Base-by-base conservation (phyloP, 805 yeast species). In the Candida tallmaniae region DNA sequence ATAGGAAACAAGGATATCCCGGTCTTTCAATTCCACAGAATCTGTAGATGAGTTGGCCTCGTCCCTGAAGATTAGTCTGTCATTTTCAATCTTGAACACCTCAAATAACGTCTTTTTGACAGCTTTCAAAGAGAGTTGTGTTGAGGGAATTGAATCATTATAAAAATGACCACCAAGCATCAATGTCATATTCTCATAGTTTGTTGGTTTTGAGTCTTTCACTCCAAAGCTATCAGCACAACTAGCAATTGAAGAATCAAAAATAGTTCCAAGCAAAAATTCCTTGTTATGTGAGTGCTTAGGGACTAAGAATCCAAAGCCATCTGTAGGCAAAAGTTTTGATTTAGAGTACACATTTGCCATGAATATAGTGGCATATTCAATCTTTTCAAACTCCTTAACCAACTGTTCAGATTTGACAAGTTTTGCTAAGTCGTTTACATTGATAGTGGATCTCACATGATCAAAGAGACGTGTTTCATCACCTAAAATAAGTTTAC, bases 231-330 rank as follows among this genome's bases (percentile, higher is more conserved):
- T 17, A 9, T 37, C n/a, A 8, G 32, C 23, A 32, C 77, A 73
- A 44, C 74, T 71, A 49, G 84, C 93, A 15, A 86, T 75, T 35
- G 86, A 87, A 1, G 96, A 85, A 56, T 90, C 97, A 59, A 82
- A 90, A 13, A 93, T 87, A 5, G 87, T 86, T 3, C 98, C 98
- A 20, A 90, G 63, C 11, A 88, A 59, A 13, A 73, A 65, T 31
- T 76, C 78, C 3, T 71, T 66, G 43, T 80, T 78, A 5, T 45
- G 31, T 40, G 68, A 65, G 6, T 48, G 35, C 35, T 51, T 50
- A 2, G 98, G 98, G 7, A 89, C 83, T 30, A 90, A 68, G 47
- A 83, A 86, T 2, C 98, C 98, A 68, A 90, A 90, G 24, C 97
- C 95, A 7, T 55, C 45, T 16, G 45, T 35, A 2, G 67, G 69